A percentile compares a stretch with the other conserved stretches of the same genome.
These are phyloP conservation scores for Craspedostauros australis DNA, from an alignment of 108 stramenopile genomes.

Conservation along the genomic window DNA sequence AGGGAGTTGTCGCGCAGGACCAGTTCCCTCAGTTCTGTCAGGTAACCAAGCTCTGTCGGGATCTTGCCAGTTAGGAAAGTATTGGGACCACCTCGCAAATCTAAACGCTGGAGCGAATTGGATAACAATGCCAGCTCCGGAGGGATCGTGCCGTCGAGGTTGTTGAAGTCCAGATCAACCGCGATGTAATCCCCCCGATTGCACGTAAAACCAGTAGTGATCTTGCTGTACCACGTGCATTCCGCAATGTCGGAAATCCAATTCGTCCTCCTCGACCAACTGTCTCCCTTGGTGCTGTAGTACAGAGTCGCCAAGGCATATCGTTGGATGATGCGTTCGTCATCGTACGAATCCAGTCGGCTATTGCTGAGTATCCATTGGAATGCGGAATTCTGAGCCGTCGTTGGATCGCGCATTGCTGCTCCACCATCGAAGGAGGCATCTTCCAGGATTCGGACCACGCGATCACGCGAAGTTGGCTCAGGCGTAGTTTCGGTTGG, in stretches of 20 bases:
- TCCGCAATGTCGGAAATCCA: constrained; percentile 31
- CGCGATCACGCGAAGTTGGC: neutral
- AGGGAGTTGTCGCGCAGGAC: constrained; percentile 5
- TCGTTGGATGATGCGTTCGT: constrained; percentile 20
- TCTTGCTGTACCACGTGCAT: constrained; percentile 32
- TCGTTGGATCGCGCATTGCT: constrained; percentile 7
- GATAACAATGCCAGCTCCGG: constrained; percentile 21
- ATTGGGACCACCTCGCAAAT: constrained; percentile 24
- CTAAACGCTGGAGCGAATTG: constrained; percentile 5
- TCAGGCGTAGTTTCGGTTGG: neutral
- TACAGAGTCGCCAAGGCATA: constrained; percentile 37
- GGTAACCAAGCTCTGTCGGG: constrained; percentile 21
- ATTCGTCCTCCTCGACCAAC: constrained; percentile 16
- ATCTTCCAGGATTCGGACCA: constrained; percentile 8
- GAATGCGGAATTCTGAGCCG: constrained; percentile 28
- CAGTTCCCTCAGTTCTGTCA: constrained; percentile 7
- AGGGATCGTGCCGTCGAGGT: constrained; percentile 23
- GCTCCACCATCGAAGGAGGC: constrained; percentile 24
- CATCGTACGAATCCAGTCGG: neutral
- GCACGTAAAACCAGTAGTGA: constrained; percentile 7
- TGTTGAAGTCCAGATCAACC: constrained; percentile 23
- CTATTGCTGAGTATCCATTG: constrained; percentile 10
- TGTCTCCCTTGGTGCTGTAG: constrained; percentile 29
- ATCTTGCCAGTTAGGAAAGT: constrained; percentile 29
- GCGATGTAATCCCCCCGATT: constrained; percentile 7